phyloP scores from a whole-genome alignment of 2,329 filamentous ascomycete species.

The Lizonia empirigonia region DNA sequence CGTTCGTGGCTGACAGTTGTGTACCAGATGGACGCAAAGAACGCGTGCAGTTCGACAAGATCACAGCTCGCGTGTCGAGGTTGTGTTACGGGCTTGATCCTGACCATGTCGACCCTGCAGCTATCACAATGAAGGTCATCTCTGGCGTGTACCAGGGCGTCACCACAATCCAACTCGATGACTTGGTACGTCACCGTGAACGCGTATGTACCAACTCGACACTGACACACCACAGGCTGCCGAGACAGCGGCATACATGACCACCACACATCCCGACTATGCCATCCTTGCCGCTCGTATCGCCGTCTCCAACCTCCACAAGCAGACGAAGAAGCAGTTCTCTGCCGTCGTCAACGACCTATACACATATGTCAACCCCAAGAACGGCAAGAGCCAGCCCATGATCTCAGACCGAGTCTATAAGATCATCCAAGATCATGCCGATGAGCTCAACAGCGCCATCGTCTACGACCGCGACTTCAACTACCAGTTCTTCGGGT shows the following conservation, averaged over 20 bases:
- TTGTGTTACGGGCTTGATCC: slow-evolving; percentile 97
- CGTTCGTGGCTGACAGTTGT: slow-evolving; percentile 33
- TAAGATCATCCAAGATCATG: slow-evolving; percentile 92
- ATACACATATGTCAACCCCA: slow-evolving; percentile 95
- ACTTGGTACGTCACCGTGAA: slow-evolving; percentile 71
- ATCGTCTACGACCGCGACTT: slow-evolving; percentile 99
- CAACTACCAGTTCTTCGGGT: slow-evolving; percentile 99
- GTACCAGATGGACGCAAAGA: slow-evolving; percentile 93
- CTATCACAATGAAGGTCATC: slow-evolving; percentile 99
- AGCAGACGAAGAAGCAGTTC: slow-evolving; percentile 99
- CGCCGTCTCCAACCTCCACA: slow-evolving; percentile 98
- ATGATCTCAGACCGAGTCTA: slow-evolving; percentile 96
- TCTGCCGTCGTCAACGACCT: slow-evolving; percentile 93
- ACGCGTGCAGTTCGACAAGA: slow-evolving; percentile 99
- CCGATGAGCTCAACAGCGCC: slow-evolving; percentile 95
- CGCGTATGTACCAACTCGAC: slow-evolving; percentile 19
- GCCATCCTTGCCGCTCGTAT: slow-evolving; percentile 98
- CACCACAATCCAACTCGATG: slow-evolving; percentile 93
- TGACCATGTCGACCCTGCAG: slow-evolving; percentile 94
- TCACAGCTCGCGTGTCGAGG: slow-evolving; percentile 96
- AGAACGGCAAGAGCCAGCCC: slow-evolving; percentile 79
- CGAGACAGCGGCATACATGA: slow-evolving; percentile 99
- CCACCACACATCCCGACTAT: slow-evolving; percentile 98
- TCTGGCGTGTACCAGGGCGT: slow-evolving; percentile 99
- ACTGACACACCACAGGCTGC: slow-evolving; percentile 69